Evolutionary conservation across 2,329 filamentous ascomycete genomes (phyloP).

Genomic region (Nemania abortiva): DNA sequence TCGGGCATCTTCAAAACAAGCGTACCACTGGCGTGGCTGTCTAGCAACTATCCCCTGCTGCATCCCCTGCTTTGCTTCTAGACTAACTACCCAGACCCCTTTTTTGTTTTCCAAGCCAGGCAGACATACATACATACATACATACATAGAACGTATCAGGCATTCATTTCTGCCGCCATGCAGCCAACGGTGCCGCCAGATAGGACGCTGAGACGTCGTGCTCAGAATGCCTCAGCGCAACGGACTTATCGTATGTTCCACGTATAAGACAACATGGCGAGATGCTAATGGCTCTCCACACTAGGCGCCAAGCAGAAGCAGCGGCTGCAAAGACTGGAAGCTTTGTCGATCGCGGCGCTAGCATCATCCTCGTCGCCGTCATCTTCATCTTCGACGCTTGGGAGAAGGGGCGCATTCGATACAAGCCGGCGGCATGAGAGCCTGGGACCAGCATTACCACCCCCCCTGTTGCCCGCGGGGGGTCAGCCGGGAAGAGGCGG

Average conservation of each 20-base stretch:
- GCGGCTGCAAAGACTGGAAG: conserved; percentile 26
- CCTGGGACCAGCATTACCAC: not conserved
- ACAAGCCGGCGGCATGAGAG: not conserved
- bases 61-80: not conserved
- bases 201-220: conserved; percentile 8
- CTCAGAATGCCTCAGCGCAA: conserved; percentile 26
- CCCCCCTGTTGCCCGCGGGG: too few species aligned
- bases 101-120: too few species aligned
- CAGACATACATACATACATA: too few species aligned
- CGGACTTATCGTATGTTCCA: conserved; percentile 17
- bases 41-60: not conserved
- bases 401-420: not conserved
- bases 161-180: not conserved
- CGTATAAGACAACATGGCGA: not conserved
- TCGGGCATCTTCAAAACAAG: too few species aligned
- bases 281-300: not conserved
- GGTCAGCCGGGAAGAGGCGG: not conserved
- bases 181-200: not conserved
- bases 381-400: not conserved
- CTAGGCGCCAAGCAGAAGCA: conserved; percentile 29
- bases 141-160: not conserved
- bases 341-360: conserved; percentile 21
- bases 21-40: too few species aligned
- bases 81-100: too few species aligned
- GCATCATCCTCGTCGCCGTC: conserved; percentile 6